phyloP scores from a whole-genome alignment of 495 filamentous ascomycete species.

The Rhypophila decipiens region DNA sequence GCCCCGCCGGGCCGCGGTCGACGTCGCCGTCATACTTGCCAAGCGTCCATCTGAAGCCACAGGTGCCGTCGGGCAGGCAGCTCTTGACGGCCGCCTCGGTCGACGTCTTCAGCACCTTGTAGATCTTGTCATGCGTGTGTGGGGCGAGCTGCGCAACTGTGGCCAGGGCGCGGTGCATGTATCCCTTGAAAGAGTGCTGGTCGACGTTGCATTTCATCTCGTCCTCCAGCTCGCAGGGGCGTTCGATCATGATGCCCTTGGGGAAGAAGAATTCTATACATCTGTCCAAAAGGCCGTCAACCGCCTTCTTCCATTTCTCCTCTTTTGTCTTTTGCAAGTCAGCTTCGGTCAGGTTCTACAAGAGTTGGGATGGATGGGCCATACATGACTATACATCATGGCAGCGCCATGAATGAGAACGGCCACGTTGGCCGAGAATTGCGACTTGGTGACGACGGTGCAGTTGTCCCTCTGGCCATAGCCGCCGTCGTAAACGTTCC shows the following conservation, averaged over 20 bases:
- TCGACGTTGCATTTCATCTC: conserved; percentile 58
- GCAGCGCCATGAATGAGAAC: conserved; percentile 60
- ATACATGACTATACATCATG: conserved; percentile 61
- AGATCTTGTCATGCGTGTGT: conserved; percentile 53
- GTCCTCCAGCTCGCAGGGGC: conserved; percentile 54
- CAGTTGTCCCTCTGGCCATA: conserved; percentile 45
- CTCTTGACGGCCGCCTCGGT: conserved; percentile 58
- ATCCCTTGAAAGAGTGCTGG: conserved; percentile 84
- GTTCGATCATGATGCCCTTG: conserved; percentile 53
- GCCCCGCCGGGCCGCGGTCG: conserved; percentile 46
- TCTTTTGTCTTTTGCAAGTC: conserved; percentile 51
- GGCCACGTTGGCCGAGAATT: conserved; percentile 68
- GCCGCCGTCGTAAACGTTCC: conserved; percentile 54
- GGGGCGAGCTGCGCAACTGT: conserved; percentile 63
- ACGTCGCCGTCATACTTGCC: conserved; percentile 46
- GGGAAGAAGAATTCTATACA: conserved; percentile 51
- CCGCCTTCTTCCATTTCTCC: conserved; percentile 46
- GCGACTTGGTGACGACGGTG: conserved; percentile 41
- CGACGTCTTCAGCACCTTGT: conserved; percentile 57
- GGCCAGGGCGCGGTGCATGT: conserved; percentile 73
- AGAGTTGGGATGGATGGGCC: conserved; percentile 6
- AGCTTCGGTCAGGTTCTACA: too few relatives aligned
- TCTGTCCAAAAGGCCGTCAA: conserved; percentile 47
- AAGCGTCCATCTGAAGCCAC: conserved; percentile 58
- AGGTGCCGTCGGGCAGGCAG: conserved; percentile 58